phyloP scores from a whole-genome alignment of 2,329 filamentous ascomycete species.

The Colletotrichum euphorbiae region DNA sequence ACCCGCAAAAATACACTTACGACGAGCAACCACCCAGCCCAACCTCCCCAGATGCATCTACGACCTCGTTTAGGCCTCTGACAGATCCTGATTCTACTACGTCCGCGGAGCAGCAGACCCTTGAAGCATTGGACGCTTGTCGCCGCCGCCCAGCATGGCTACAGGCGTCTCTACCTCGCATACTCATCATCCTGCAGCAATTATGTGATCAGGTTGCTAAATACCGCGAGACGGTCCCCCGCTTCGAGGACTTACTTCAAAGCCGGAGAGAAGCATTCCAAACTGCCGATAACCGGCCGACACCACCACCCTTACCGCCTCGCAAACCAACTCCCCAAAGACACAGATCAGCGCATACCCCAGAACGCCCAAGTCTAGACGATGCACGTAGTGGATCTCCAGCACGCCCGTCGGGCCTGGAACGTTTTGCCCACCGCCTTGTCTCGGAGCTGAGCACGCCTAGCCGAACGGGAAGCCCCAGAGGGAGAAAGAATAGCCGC shows the following conservation, averaged over 20 bases:
- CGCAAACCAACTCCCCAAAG: conserved; percentile 40
- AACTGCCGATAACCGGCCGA: conserved; percentile 62
- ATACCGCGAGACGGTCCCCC: conserved; percentile 73
- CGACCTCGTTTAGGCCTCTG: conserved; percentile 52
- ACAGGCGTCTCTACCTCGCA: conserved; percentile 60
- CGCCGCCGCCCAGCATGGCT: conserved; percentile 66
- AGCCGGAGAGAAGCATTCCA: conserved; percentile 74
- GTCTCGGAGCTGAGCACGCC: conserved; percentile 69
- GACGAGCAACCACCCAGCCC: conserved; percentile 55
- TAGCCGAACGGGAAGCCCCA: conserved; percentile 61
- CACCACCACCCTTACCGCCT: conserved; percentile 44
- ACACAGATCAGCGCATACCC: conserved; percentile 47
- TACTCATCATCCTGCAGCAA: conserved; percentile 68
- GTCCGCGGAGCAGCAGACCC: conserved; percentile 56
- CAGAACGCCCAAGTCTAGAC: conserved; percentile 58
- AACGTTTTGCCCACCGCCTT: conserved; percentile 72
- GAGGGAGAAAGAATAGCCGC: conserved; percentile 60
- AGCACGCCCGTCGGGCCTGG: conserved; percentile 65
- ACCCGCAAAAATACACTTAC: conserved; percentile 73
- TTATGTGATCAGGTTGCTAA: conserved; percentile 71
- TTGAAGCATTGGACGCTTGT: conserved; percentile 62
- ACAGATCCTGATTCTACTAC: conserved; percentile 56
- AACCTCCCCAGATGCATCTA: conserved; percentile 38
- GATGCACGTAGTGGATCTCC: conserved; percentile 63
- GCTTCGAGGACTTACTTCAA: conserved; percentile 79